Conservation (phyloP, 2,329 filamentous ascomycete species). For the Verticillium klebahnii region DNA sequence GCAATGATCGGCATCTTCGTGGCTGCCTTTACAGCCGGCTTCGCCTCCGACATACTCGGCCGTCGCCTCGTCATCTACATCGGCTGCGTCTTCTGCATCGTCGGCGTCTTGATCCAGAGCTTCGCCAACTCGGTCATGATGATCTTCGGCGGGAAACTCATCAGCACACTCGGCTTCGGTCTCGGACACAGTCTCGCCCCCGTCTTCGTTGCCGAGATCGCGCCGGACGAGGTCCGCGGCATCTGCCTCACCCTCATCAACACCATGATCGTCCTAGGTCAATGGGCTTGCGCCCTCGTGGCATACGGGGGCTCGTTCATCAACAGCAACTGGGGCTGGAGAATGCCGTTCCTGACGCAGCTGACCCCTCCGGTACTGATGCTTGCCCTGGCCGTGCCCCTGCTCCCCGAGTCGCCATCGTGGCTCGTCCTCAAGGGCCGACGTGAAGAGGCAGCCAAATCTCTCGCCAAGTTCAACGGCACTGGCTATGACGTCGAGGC, state of each 20-base stretch:
- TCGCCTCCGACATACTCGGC: conserved; percentile 6
- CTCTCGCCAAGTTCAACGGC: conserved; percentile 25
- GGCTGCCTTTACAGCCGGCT: conserved; percentile 4
- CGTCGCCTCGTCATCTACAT: conserved; percentile 6
- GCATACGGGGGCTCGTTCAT: conserved; percentile 5
- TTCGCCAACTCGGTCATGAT: conserved; percentile 7
- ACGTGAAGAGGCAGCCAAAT: conserved; percentile 25
- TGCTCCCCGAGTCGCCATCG: conserved; percentile 25
- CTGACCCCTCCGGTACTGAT: conserved; percentile 1
- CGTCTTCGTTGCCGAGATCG: conserved; percentile 13
- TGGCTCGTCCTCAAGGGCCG: conserved; percentile 29
- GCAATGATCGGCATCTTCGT: conserved; percentile 6
- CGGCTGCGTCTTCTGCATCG: conserved; percentile 7
- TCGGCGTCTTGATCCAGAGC: conserved; percentile 7
- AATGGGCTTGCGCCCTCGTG: conserved; percentile 10
- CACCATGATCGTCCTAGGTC: conserved; percentile 6
- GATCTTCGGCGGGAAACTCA: conserved; percentile 9
- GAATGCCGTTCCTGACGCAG: conserved; percentile 5
- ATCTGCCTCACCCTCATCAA: conserved; percentile 5
- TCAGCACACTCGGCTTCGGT: conserved; percentile 7
- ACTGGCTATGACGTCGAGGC: conserved; percentile 18
- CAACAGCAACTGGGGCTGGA: conserved; percentile 7
- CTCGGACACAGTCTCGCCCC: conserved; percentile 10
- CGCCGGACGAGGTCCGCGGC: conserved; percentile 9
- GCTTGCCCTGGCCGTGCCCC: background rate